A percentile compares a stretch with the other conserved stretches of the same genome.
Conservation (phyloP, 768 basidiomycete genomes). For the Xerocomellus amylosporus region DNA sequence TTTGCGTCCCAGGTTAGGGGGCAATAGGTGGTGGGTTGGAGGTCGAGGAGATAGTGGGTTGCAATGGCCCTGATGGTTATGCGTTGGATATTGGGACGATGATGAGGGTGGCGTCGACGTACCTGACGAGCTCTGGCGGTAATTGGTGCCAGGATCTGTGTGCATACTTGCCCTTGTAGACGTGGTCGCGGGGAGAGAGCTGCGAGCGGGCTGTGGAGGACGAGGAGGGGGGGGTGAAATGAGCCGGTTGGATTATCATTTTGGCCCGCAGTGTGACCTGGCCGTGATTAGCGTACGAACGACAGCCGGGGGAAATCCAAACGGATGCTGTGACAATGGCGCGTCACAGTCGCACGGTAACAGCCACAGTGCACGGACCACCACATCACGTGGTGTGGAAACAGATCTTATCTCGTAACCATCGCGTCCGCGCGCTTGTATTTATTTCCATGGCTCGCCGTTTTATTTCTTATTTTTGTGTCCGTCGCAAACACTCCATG, state of each 20-base stretch:
- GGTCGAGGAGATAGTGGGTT: slow-evolving; percentile 56
- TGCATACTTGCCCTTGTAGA: slow-evolving; percentile 59
- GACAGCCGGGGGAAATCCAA: slow-evolving; percentile 36
- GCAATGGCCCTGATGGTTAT: slow-evolving; percentile 24
- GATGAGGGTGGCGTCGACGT: slow-evolving; percentile 35
- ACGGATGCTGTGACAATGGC: slow-evolving; percentile 28
- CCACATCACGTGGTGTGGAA: neutral
- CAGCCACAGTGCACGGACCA: slow-evolving; percentile 33
- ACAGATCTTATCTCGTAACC: slow-evolving; percentile 17
- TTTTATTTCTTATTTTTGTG: slow-evolving; percentile 13
- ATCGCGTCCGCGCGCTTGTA: neutral
- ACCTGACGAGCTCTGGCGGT: slow-evolving; percentile 61
- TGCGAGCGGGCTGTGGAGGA: slow-evolving; percentile 12
- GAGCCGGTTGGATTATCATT: slow-evolving; percentile 29
- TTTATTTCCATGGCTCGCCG: slow-evolving; percentile 13
- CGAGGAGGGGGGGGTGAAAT: slow-evolving; percentile 16
- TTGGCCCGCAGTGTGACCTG: slow-evolving; percentile 37
- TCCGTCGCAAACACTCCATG: slow-evolving; percentile 17
- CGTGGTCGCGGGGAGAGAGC: slow-evolving; percentile 20
- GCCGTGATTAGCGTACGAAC: slow-evolving; percentile 37
- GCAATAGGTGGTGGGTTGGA: slow-evolving; percentile 40
- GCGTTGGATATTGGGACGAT: slow-evolving; percentile 2
- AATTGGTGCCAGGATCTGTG: slow-evolving; percentile 61
- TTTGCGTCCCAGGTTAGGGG: slow-evolving; percentile 49
- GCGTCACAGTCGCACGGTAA: slow-evolving; percentile 28